phyloP scores from a whole-genome alignment of 352 stramenopile species.

The Pythium insidiosum region DNA sequence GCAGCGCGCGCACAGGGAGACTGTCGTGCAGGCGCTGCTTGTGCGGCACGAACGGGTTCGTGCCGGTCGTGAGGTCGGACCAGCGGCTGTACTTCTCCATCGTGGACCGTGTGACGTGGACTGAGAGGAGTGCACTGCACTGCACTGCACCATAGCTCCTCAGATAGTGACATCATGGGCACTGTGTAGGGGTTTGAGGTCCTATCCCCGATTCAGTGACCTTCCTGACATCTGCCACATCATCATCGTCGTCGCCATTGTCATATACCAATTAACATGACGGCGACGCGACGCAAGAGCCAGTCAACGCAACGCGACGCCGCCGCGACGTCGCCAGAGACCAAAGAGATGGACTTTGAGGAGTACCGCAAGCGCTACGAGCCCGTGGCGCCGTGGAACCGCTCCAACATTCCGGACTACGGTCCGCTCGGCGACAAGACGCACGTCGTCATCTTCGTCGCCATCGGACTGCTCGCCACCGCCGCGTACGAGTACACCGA shows the following conservation, averaged over 20 bases:
- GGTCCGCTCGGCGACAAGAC: conserved; percentile 52
- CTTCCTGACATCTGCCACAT: too few species aligned
- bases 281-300: too few species aligned
- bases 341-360: conserved; percentile 28
- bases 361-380: conserved; percentile 61
- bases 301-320: too few species aligned
- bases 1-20: conserved; percentile 26
- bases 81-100: conserved; percentile 87
- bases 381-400: conserved; percentile 76
- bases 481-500: conserved; percentile 64
- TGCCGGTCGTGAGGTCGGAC: conserved; percentile 77
- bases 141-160: neutral
- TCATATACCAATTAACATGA: neutral
- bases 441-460: conserved; percentile 57
- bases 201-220: conserved; percentile 8
- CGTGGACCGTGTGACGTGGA: neutral
- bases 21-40: conserved; percentile 42
- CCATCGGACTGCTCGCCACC: conserved; percentile 58
- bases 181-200: too few species aligned
- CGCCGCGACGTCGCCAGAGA: neutral
- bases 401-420: conserved; percentile 71
- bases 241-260: conserved; percentile 3
- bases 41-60: conserved; percentile 84
- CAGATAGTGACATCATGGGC: neutral
- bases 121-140: too few species aligned